phyloP scores from a whole-genome alignment of 371 early-diverging fungal genomes.

The Mortierella sp. region DNA sequence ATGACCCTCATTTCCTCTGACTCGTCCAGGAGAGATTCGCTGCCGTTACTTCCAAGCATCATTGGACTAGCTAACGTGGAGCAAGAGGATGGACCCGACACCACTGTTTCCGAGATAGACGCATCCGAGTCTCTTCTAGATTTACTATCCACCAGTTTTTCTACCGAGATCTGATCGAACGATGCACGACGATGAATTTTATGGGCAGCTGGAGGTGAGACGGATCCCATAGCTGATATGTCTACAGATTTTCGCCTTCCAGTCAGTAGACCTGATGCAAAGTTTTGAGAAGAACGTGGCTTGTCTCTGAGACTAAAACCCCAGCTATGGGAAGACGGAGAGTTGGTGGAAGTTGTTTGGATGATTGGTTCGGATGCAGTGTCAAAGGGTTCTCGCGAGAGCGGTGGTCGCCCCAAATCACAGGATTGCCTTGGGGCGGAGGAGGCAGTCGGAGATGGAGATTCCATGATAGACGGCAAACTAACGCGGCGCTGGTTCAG shows the following conservation, averaged over 20 bases:
- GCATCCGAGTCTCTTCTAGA: slow-evolving; percentile 42
- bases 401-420: slow-evolving; percentile 28
- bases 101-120: slow-evolving; percentile 39
- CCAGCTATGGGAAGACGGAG: neutral
- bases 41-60: slow-evolving; percentile 14
- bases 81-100: slow-evolving; percentile 44
- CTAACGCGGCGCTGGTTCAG: slow-evolving; percentile 43
- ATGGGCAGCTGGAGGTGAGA: slow-evolving; percentile 15
- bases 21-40: neutral
- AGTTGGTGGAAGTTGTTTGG: neutral
- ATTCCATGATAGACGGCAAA: slow-evolving; percentile 46
- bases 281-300: slow-evolving; percentile 1
- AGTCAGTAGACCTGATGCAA: neutral
- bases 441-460: slow-evolving; percentile 23
- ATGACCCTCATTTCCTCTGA: neutral
- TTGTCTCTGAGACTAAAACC: neutral
- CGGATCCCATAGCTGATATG: neutral
- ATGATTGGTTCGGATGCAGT: neutral
- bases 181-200: slow-evolving; percentile 29
- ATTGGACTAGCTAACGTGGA: slow-evolving; percentile 26
- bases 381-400: slow-evolving; percentile 19
- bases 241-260: slow-evolving; percentile 24
- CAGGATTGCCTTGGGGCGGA: slow-evolving; percentile 41
- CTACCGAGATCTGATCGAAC: slow-evolving; percentile 19
- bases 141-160: slow-evolving; percentile 13